These are phyloP conservation scores for Dactylonectria estremocensis DNA, from an alignment of 2,329 filamentous ascomycete species.

Conservation along the genomic window DNA sequence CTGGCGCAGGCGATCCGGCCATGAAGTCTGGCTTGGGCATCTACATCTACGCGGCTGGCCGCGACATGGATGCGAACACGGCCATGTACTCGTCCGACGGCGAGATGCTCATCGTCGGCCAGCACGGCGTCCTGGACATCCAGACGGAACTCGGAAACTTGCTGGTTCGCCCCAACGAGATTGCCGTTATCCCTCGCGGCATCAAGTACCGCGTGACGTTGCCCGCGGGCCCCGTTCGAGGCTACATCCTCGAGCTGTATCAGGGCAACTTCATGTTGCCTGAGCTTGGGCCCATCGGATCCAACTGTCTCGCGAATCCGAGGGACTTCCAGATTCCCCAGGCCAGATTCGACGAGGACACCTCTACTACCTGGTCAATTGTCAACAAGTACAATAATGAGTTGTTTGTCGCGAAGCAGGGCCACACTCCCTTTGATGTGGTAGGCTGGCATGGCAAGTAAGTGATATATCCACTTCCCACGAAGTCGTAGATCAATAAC, in stretches of 20 bases:
- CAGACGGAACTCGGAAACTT: conserved; percentile 82
- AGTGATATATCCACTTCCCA: conserved; percentile 55
- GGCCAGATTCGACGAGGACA: conserved; percentile 77
- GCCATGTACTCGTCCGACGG: conserved; percentile 90
- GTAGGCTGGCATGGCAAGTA: conserved; percentile 88
- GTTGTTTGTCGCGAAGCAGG: conserved; percentile 70
- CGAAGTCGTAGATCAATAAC: not conserved
- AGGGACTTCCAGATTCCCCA: conserved; percentile 83
- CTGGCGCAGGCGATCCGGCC: conserved; percentile 84
- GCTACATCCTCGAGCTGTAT: conserved; percentile 83
- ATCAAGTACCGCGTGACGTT: conserved; percentile 80
- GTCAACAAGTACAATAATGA: conserved; percentile 76
- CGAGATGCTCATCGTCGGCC: conserved; percentile 82
- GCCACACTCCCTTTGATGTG: conserved; percentile 83
- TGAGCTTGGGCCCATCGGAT: conserved; percentile 81
- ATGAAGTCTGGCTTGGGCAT: conserved; percentile 87
- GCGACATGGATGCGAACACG: conserved; percentile 78
- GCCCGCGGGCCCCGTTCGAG: conserved; percentile 72
- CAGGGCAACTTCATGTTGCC: conserved; percentile 80
- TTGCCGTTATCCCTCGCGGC: conserved; percentile 81
- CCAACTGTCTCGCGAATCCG: conserved; percentile 79
- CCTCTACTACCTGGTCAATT: conserved; percentile 63
- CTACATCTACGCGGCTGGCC: conserved; percentile 83
- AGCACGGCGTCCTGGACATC: conserved; percentile 82
- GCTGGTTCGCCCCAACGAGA: conserved; percentile 83